Base-by-base conservation (phyloP, 2,329 filamentous ascomycete genomes). In the Trichocomaceae sp. region DNA sequence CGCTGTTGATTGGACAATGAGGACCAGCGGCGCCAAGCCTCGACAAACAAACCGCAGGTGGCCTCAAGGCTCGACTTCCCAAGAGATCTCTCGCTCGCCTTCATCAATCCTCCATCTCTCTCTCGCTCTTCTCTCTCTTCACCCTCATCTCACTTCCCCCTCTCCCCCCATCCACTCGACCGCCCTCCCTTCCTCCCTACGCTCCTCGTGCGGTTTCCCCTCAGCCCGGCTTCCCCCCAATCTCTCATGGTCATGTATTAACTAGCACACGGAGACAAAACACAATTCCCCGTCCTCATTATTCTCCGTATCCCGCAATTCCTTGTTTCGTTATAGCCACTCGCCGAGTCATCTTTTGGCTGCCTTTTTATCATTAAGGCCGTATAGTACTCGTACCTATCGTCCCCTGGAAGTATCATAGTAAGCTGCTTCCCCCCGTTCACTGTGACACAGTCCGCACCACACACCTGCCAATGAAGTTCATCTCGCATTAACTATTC, bases 171-270 rank as follows among this genome's bases (percentile, higher is more conserved):
- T 13, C 35, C n/a, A 17, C 35, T 41, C 19, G 41, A 10, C 29
- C 9, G 15, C 31, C n/a, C 22, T 31, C 37, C 44, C 31, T 42
- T 47, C 35, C 23, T 39, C 33, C 20, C 31, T 48, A 22, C 19
- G 19, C 20, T 44, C 29, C 33, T 46, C 46, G 29, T 41, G 45
- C 12, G 15, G 20, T 10, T 10, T 17, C 46, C 50, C 31, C n/a
- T 2, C 54, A 29, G 42, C 39, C 35, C 29, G 47, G 19, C 20
- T 15, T n/a, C 31, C 17, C 23, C 44, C 41, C 23, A 26, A 26
- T 26, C 49, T 31, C 17, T 50, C 33, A 26, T 50, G 47, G 56
- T 55, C 48, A 58, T 58, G 56, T 41, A 55, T 54, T 55, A 26
- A 17, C 39, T 55, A 26, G 22, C 39, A 48, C 26, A 46, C 52